phyloP scores from a whole-genome alignment of 2,329 filamentous ascomycete genomes.

The Moelleriella libera region DNA sequence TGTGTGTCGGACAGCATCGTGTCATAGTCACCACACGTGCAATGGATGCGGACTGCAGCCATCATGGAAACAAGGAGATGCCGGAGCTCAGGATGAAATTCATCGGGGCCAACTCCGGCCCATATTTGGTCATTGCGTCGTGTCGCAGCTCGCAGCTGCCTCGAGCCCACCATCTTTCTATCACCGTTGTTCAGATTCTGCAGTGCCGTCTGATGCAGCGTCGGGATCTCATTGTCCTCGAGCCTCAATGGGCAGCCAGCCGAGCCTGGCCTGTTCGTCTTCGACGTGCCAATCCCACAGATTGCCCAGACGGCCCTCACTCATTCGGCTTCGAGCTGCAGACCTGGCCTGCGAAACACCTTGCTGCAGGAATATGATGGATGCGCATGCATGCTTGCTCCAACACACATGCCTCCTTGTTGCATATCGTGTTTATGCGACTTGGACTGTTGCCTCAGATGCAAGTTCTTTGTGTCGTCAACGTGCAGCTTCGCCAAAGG shows the following conservation, averaged over 20 bases:
- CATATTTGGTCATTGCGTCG: neutral
- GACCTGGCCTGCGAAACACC: neutral
- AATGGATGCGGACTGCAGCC: neutral
- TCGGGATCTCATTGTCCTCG: too few species aligned
- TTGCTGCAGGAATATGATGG: neutral
- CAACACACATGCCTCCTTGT: neutral
- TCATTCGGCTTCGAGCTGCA: too few species aligned
- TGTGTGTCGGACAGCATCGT: neutral
- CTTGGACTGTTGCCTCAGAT: conserved; percentile 1
- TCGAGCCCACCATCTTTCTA: neutral
- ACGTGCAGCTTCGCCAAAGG: conserved; percentile 8
- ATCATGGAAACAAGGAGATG: neutral
- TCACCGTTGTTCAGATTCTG: neutral
- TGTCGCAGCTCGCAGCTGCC: neutral
- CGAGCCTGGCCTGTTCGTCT: too few species aligned
- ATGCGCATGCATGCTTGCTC: neutral
- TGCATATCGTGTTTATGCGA: neutral
- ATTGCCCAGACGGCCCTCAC: too few species aligned
- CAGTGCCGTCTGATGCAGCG: neutral
- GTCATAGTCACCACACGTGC: neutral
- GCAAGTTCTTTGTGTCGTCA: conserved; percentile 10
- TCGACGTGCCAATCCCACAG: too few species aligned
- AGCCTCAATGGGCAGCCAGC: too few species aligned
- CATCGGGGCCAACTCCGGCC: neutral
- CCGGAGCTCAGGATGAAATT: neutral